Evolutionary conservation across 1,139 yeast genomes (phyloP), one percentile per base, ranked within the genome.

Genomic region (Sugiyamaella neomexicana): DNA sequence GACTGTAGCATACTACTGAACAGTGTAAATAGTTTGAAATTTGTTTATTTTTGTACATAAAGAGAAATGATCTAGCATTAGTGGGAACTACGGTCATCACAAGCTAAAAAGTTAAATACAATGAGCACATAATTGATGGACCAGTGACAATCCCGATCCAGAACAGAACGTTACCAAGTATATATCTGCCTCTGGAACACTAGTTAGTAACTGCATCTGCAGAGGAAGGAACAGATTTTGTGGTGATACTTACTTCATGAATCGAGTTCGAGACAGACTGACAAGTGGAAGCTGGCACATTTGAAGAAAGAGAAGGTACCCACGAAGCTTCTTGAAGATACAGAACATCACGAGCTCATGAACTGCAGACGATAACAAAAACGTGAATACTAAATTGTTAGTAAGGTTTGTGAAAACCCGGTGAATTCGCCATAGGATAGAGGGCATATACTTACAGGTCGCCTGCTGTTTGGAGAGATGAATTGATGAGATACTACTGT

Each of bases 261-360:
- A 69, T 52, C 60, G 57, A 1, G 72, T 61, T 40, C 72, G 62
- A 29, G 75, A 68, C n/a, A 75, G 46, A 27, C 66, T 61, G 17
- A 74, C 73, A 42, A 75, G 65, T 2, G 79, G 78, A 38, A 75
- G 61, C 68, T 87, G 95, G 43, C 81, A 78, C 96, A 93, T 88
- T 71, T 93, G 99, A 56, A 91, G 74, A 32, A 81, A 60, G 52
- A 93, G 75, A 55, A 93, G 72, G 68, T 91, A 93, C 1, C 96
- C 95, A 64, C 99, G 78, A 20, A 89, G 71, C 55, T 81, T 82
- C 50, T 83, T 81, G 71, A 93, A 93, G 20, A 95, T 82, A 45
- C 88, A 91, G 67, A 79, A 87, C 99, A 93, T 93, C 36, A 91
- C 93, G 55, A 90, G 72, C 69, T 93, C 99, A 71, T 93, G 99